Base-by-base conservation (phyloP, 768 basidiomycete genomes). In the Sporobolomyces phaffii region DNA sequence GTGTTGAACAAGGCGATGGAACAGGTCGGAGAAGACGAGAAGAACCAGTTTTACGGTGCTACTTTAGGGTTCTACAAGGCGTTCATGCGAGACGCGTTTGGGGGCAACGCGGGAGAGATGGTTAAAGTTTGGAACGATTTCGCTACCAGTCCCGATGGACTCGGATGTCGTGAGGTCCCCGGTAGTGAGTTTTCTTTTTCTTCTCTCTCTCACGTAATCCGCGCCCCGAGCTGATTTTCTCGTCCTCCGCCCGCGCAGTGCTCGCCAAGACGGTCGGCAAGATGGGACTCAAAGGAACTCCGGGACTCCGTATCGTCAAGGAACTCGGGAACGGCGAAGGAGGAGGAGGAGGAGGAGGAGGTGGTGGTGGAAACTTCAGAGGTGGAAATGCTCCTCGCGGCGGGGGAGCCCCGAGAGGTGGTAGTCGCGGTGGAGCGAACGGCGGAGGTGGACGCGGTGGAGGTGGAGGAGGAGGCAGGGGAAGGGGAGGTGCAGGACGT, bases 21-120 rank as follows among this genome's bases (percentile, higher is more conserved):
- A 34, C 33, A 58, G 0, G 79, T 84, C 2, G 77, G 78, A 14
- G 73, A 70, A 18, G 77, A 81, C 28, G 69, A 75, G 15, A 86
- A 85, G 73, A 77, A 77, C 1, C 80, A 83, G 70, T 81, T 82
- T 1, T 86, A 86, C 71, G 78, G 79, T 36, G 80, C 83, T 31
- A 83, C 80, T 79, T 74, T 86, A 47, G 85, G 85, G 17, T 86
- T 83, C 74, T 85, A 85, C 74, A 81, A 83, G 24, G 74, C 78
- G 6, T 77, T 76, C 51, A 49, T 78, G 54, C 44, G 57, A 22
- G 36, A 81, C 77, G 70, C 57, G 43, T 68, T 60, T 38, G 8
- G 48, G 1, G 57, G 58, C 1, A 52, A 18, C 29, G 65, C 65
- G 13, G 65, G 18, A 13, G 48, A 20, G n/a, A 63, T 71, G 38